phyloP scores from a whole-genome alignment of 306 rosid species.

The Citrullus amarus region DNA sequence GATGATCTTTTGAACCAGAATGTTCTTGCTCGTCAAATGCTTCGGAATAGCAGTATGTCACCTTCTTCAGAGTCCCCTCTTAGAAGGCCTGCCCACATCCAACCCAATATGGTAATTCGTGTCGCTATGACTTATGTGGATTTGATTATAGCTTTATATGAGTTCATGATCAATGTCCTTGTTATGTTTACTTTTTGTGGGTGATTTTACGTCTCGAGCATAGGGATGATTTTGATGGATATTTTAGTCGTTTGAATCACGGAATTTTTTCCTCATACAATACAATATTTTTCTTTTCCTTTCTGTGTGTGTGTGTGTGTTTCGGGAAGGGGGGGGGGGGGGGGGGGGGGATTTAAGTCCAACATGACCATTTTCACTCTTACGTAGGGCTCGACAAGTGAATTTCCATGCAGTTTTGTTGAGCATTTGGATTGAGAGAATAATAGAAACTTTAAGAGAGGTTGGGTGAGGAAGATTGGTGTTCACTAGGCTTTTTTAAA shows the following conservation, averaged over 20 bases:
- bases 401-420: no score
- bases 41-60: constrained; percentile 59
- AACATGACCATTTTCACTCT: no score
- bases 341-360: not conserved
- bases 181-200: not conserved
- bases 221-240: not conserved
- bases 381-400: no score
- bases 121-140: not conserved
- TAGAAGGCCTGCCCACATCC: constrained; percentile 47
- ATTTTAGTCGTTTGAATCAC: not conserved
- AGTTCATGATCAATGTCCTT: not conserved
- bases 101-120: constrained; percentile 47
- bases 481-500: not conserved
- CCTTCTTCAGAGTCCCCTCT: constrained; percentile 92
- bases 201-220: not conserved
- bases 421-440: not conserved
- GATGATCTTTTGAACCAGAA: constrained; percentile 51
- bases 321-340: not conserved
- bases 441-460: not conserved
- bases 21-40: constrained; percentile 38
- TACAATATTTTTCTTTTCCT: not conserved
- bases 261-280: not conserved
- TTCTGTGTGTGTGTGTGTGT: not conserved
- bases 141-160: not conserved
- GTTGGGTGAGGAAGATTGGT: not conserved